These are phyloP conservation scores for Pyronema domesticum DNA, from an alignment of 495 filamentous ascomycete genomes.

Conservation along the genomic window DNA sequence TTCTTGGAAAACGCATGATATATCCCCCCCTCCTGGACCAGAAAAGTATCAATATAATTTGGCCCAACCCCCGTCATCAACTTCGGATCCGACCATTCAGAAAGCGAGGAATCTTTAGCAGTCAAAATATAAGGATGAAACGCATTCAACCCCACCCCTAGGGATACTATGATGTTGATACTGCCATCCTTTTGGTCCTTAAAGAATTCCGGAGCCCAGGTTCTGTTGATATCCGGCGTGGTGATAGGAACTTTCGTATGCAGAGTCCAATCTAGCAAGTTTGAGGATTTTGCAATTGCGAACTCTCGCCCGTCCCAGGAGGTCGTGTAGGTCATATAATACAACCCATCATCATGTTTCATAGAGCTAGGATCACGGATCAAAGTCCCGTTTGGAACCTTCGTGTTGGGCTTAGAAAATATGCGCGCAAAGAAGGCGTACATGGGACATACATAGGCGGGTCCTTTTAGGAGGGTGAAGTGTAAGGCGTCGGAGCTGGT, in stretches of 20 bases:
- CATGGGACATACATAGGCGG: constrained; percentile 8
- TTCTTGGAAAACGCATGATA: constrained; percentile 18
- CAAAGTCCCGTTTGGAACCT: constrained; percentile 6
- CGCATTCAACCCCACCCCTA: constrained; percentile 2
- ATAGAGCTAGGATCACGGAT: constrained; percentile 13
- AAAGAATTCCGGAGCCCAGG: constrained; percentile 15
- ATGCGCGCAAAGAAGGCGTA: background rate
- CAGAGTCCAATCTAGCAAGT: constrained; percentile 12
- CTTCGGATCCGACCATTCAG: constrained; percentile 2
- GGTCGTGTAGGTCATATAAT: constrained; percentile 14
- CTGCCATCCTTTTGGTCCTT: constrained; percentile 9
- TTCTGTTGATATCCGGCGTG: constrained; percentile 3
- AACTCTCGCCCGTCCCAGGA: constrained; percentile 12
- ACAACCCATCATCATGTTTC: background rate
- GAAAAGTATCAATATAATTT: constrained; percentile 18
- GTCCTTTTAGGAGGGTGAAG: constrained; percentile 8
- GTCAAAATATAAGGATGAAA: constrained; percentile 14
- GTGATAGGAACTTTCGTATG: constrained; percentile 7
- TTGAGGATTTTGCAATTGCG: constrained; percentile 5
- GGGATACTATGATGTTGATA: constrained; percentile 12
- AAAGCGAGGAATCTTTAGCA: constrained; percentile 5
- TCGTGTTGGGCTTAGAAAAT: background rate
- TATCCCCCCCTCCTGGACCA: background rate
- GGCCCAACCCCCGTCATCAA: constrained; percentile 9
- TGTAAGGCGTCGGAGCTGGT: constrained; percentile 7